phyloP scores from a whole-genome alignment of 306 rosid species.

The Vicia faba region DNA sequence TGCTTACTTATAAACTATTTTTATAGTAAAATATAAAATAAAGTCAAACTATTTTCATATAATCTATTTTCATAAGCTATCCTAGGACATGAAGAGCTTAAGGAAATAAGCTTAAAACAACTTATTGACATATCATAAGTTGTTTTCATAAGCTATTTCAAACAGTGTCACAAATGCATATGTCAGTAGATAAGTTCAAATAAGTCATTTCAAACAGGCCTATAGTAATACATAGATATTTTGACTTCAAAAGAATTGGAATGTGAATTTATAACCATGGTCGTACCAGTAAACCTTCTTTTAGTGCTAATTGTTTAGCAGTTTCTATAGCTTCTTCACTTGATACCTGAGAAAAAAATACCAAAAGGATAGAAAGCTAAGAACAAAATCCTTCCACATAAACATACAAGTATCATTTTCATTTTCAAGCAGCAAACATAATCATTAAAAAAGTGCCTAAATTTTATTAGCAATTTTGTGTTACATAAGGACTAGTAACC shows the following conservation, averaged over 20 bases:
- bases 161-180: not conserved
- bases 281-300: constrained; percentile 77
- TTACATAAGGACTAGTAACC: too few species aligned
- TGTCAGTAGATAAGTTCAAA: not conserved
- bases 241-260: not conserved
- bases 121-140: not conserved
- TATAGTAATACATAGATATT: not conserved
- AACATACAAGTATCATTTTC: too few species aligned
- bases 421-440: too few species aligned
- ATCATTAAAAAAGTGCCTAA: too few species aligned
- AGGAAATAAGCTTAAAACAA: not conserved
- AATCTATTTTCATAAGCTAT: too few species aligned
- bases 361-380: too few species aligned
- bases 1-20: too few species aligned
- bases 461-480: too few species aligned
- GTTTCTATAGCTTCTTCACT: constrained; percentile 58
- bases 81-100: too few species aligned
- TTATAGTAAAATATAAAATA: too few species aligned
- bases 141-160: not conserved
- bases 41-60: too few species aligned
- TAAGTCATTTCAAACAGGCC: not conserved
- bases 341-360: not conserved
- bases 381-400: too few species aligned
- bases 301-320: constrained; percentile 57
- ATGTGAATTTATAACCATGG: not conserved